Evolutionary conservation across 1,284 basidiomycete genomes (phyloP).

Genomic region (Cutaneotrichosporon curvatum): DNA sequence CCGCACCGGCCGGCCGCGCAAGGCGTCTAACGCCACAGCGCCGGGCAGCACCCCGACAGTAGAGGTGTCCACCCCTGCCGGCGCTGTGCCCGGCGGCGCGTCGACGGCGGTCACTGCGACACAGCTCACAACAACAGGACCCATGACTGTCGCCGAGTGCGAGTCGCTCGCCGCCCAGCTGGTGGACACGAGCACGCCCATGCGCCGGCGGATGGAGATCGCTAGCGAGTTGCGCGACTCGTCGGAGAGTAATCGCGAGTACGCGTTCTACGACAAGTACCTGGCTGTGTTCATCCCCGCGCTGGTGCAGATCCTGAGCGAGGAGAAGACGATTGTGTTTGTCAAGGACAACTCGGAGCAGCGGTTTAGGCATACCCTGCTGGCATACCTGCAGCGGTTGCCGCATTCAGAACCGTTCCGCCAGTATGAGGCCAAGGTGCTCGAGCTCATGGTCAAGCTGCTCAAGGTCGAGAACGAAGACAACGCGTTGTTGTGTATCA

Average conservation of each 20-base stretch:
- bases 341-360: conserved; percentile 70
- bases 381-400: conserved; percentile 83
- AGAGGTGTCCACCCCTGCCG: conserved; percentile 27
- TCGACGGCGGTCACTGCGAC: not conserved
- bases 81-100: conserved; percentile 16
- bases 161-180: conserved; percentile 39
- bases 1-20: conserved; percentile 25
- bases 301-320: conserved; percentile 68
- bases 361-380: conserved; percentile 72
- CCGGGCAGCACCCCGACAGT: conserved; percentile 19
- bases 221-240: conserved; percentile 79
- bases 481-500: conserved; percentile 84
- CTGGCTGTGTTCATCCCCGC: conserved; percentile 60
- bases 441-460: conserved; percentile 67
- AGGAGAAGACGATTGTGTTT: conserved; percentile 63
- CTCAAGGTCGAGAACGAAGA: conserved; percentile 94
- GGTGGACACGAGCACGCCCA: conserved; percentile 25
- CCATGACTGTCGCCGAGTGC: conserved; percentile 36
- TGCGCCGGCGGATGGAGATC: conserved; percentile 20
- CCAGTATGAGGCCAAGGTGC: conserved; percentile 62
- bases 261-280: conserved; percentile 62
- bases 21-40: conserved; percentile 33
- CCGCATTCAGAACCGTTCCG: conserved; percentile 74
- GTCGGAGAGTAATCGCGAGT: conserved; percentile 74
- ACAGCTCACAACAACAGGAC: conserved; percentile 22